Evolutionary conservation across 441 rosid genomes (phyloP).

Genomic region (Corymbia citriodora): DNA sequence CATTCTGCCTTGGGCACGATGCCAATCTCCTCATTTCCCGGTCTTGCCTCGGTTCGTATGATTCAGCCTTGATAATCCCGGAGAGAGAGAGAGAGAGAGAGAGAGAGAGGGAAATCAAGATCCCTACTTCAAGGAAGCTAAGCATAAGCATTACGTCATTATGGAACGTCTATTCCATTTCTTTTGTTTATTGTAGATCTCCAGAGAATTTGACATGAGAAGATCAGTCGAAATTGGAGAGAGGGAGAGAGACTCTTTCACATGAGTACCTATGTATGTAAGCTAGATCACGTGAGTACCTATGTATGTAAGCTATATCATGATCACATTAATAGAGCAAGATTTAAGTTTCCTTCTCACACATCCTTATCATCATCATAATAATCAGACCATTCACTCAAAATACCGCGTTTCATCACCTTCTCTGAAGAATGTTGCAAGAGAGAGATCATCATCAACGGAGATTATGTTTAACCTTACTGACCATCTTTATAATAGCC

Average conservation of each 20-base stretch:
- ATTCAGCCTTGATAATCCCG: neutral
- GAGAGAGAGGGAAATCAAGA: neutral
- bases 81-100: too few relatives aligned
- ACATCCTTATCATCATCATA: neutral
- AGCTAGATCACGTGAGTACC: neutral
- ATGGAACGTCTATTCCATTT: neutral
- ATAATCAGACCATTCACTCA: neutral
- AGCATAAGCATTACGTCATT: neutral
- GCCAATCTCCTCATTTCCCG: neutral
- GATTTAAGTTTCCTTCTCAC: neutral
- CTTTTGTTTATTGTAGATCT: neutral
- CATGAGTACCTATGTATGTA: neutral
- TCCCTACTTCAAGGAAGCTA: neutral
- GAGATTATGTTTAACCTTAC: constrained; percentile 12
- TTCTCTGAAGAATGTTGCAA: neutral
- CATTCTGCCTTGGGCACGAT: neutral
- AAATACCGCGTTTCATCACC: neutral
- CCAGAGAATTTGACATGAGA: neutral
- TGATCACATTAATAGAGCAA: neutral
- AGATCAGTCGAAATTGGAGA: neutral
- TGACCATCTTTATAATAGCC: constrained; percentile 45
- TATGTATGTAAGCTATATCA: neutral
- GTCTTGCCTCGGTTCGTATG: neutral
- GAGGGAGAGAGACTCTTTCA: neutral
- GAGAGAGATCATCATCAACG: neutral